Evolutionary conservation across 2,329 filamentous ascomycete genomes (phyloP), one percentile per base, ranked within the genome.

Genomic region (Neonectria ditissima): DNA sequence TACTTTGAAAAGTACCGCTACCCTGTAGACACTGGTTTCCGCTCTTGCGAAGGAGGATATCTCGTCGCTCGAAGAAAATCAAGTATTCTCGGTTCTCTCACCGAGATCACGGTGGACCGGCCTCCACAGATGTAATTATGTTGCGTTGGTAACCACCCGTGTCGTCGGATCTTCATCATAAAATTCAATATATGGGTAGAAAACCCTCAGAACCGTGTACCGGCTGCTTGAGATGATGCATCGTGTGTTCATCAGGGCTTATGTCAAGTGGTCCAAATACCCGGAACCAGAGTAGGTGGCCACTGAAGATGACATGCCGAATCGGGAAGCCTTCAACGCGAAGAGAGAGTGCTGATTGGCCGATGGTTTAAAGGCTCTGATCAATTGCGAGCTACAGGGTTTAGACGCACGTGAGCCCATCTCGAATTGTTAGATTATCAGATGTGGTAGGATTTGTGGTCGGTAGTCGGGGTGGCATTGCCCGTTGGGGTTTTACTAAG

Each of bases 271-370:
- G 28, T 11, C 10, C 10, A 50, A 32, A 5, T 50, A 11, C 16
- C 9, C 6, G 4, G 11, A 18, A 18, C n/a, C 2, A 3, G 14
- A 13, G 44, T 48, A 11, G 44, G 30, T 28, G 22, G 4, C n/a
- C 45, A n/a, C 28, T 41, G 16, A 41, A 50, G 16, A n/a, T 20
- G n/a, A 50, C n/a, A 50, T 50, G 22, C 47, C 47, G 28, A 32
- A 50, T 50, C 11, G 28, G 47, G 47, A 50, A 32, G 47, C 47
- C 10, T 50, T 13, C 10, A 3, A 32, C 9, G 3, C 2, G 3
- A 16, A 5, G n/a, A 3, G 18, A 8, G 26, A 28, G 2, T 50
- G 47, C 26, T 50, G 47, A 50, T 50, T 50, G 26, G 47, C 26
- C 18, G 22, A 4, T 7, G n/a, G 28, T 7, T 50, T 20, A 20